A percentile compares a stretch with the other conserved stretches of the same genome.
phyloP scores from a whole-genome alignment of 2,329 filamentous ascomycete genomes.

The Colletotrichum somersetense region DNA sequence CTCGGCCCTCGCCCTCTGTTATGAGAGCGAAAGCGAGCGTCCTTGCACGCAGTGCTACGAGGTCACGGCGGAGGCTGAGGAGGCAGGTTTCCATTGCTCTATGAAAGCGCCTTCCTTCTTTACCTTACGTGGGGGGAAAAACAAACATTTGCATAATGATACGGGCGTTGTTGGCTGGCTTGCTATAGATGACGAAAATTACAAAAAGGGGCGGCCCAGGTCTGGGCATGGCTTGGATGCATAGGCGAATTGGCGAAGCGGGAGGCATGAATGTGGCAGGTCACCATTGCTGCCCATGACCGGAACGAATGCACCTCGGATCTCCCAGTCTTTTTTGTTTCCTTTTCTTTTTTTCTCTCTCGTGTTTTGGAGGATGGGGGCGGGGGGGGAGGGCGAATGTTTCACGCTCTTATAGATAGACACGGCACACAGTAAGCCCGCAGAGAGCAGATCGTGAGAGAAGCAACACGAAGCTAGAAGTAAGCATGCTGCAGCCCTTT shows the following conservation, averaged over 20 bases:
- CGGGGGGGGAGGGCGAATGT: background rate
- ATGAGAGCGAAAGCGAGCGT: slow-evolving; percentile 20
- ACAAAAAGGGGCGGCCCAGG: slow-evolving; percentile 24
- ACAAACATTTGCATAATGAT: slow-evolving; percentile 36
- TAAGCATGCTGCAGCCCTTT: slow-evolving; percentile 23
- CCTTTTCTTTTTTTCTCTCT: background rate
- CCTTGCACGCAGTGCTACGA: slow-evolving; percentile 6
- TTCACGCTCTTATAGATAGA: slow-evolving; percentile 27
- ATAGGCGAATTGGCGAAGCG: slow-evolving; percentile 32
- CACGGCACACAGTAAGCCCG: slow-evolving; percentile 5
- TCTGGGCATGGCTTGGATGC: slow-evolving; percentile 28
- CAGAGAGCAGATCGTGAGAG: slow-evolving; percentile 19
- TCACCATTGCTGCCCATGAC: background rate
- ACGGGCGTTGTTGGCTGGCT: slow-evolving; percentile 39
- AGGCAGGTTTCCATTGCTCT: slow-evolving; percentile 24
- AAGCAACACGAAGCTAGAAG: slow-evolving; percentile 25
- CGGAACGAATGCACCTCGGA: slow-evolving; percentile 19
- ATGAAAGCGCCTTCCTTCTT: slow-evolving; percentile 27
- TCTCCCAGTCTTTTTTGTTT: slow-evolving; percentile 1
- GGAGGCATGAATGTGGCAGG: slow-evolving; percentile 24
- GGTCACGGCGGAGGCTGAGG: background rate
- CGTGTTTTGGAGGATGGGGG: background rate
- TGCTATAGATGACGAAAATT: slow-evolving; percentile 34
- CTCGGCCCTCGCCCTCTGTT: slow-evolving; percentile 11
- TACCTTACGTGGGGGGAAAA: slow-evolving; percentile 23